Conservation (phyloP, 2,329 filamentous ascomycete genomes). For the Talaromyces amestolkiae region DNA sequence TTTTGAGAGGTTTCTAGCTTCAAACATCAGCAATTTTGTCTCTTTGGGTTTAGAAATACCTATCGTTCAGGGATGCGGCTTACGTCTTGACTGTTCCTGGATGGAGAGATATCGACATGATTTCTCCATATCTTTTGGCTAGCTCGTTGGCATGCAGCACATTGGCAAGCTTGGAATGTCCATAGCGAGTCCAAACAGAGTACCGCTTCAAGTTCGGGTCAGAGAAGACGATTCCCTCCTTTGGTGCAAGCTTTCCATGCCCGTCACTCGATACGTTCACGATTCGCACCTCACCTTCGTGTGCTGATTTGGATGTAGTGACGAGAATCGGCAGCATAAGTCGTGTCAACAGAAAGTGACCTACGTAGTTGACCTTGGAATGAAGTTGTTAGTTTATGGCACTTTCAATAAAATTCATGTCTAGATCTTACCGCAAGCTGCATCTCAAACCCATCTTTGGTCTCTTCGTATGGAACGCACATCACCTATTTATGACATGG, state of each 20-base stretch:
- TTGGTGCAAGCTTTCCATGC: neutral
- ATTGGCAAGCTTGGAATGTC: slow-evolving; percentile 4
- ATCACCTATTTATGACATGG: neutral
- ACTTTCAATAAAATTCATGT: neutral
- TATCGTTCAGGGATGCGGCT: neutral
- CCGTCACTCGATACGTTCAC: neutral
- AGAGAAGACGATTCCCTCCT: neutral
- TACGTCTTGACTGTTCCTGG: neutral
- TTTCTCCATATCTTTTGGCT: neutral
- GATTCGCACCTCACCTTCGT: neutral
- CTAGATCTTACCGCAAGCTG: neutral
- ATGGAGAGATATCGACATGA: neutral
- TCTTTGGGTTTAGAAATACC: neutral
- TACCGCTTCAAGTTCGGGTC: neutral
- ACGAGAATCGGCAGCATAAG: neutral
- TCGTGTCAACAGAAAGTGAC: neutral
- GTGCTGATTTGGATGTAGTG: neutral
- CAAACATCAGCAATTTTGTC: neutral
- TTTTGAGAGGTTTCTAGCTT: neutral
- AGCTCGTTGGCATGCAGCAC: neutral
- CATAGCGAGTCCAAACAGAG: neutral
- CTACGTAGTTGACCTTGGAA: neutral
- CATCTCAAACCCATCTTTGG: neutral
- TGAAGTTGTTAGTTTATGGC: neutral
- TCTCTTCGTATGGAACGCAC: neutral